Percentiles rank a stretch among this genome's conserved stretches.
Conservation (phyloP, 225 moss, liverwort and hornwort genomes). For the Pleurozium schreberi region DNA sequence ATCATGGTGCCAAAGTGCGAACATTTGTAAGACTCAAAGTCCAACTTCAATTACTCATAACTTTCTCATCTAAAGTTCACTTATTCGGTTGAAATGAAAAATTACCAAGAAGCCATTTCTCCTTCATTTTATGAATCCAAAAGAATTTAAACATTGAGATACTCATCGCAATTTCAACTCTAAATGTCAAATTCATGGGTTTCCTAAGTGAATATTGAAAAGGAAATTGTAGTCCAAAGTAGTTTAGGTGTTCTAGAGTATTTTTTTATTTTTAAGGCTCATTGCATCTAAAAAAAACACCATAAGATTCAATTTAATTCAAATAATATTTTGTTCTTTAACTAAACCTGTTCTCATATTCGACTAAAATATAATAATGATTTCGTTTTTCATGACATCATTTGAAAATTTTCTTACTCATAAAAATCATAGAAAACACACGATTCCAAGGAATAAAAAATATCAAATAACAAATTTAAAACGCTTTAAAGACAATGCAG, state of each 20-base stretch:
- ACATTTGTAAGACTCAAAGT: background rate
- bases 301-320: no score
- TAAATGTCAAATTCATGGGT: background rate
- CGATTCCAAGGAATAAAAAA: background rate
- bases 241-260: background rate
- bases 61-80: background rate
- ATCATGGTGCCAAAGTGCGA: background rate
- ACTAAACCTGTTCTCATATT: background rate
- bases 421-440: background rate
- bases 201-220: background rate
- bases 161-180: background rate
- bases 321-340: background rate
- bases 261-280: background rate
- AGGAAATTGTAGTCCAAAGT: background rate
- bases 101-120: background rate
- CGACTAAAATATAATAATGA: background rate
- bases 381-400: background rate
- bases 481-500: background rate
- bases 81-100: background rate
- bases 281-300: background rate
- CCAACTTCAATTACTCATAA: background rate
- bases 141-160: background rate
- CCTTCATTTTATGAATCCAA: background rate
- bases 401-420: background rate
- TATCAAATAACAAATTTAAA: background rate